Base-by-base conservation (phyloP, 805 yeast genomes). In the Monosporozyma aerobia region DNA sequence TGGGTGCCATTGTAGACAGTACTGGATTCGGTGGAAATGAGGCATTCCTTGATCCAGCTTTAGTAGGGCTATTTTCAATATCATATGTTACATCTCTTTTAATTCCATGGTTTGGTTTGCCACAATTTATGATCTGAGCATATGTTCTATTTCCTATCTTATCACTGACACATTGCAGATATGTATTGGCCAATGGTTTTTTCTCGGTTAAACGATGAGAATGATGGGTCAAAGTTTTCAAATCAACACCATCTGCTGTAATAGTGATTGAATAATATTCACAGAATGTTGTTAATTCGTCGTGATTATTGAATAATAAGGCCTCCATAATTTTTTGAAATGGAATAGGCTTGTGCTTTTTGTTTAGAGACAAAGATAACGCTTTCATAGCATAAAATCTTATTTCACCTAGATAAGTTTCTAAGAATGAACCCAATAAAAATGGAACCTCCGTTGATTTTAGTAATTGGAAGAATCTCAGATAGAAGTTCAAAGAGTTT, bases 341-440 rank as follows among this genome's bases (percentile, higher is more conserved):
- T 3, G 82, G 73, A 55, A 83, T 79, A 1, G 89, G 84, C 59
- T 80, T 85, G 2, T 88, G 83, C 53, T 81, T 83, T 2, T 82
- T 76, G 61, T 90, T 95, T 53, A 80, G 77, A 0, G 90, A 72
- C 53, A 79, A 73, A 3, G 85, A 71, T 71, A 94, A 73, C 0
- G 88, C 72, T 59, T 79, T 80, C 53, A 92, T 63, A 0, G 92
- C 90, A 60, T 81, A 80, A 57, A 85, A 82, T 46, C 97, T 69
- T 3, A 90, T 73, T 53, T 89, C 92, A 60, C 85, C 87, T 63
- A 88, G 81, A 59, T 86, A 90, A 2, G 83, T 80, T 64, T 94
- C 96, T 19, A 87, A 68, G 40, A 92, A 69, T 54, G 92, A 89
- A 2, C 87, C 75, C 64, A 89, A 67, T 29, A 90, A 69, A 52